Conservation (phyloP, 2,329 filamentous ascomycete species). For the Aspergillus floridensis region DNA sequence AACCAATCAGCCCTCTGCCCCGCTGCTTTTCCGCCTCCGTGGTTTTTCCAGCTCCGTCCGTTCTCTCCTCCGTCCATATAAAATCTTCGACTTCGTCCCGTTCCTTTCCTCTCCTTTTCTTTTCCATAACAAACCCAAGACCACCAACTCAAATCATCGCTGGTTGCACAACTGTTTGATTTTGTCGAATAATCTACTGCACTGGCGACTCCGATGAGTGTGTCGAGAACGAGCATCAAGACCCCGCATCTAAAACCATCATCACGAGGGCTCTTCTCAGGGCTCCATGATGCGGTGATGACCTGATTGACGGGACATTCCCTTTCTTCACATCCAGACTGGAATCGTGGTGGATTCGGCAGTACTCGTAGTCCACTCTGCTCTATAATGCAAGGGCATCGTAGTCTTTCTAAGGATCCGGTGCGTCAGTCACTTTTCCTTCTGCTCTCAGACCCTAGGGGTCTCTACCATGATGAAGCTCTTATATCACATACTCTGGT, state of each 20-base stretch:
- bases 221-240: conserved; percentile 62
- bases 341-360: background rate
- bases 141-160: conserved; percentile 74
- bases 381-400: background rate
- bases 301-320: conserved; percentile 46
- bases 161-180: conserved; percentile 48
- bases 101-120: conserved; percentile 31
- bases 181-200: conserved; percentile 48
- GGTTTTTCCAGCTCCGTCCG: conserved; percentile 31
- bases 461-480: conserved; percentile 36
- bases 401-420: background rate
- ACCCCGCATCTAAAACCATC: conserved; percentile 77
- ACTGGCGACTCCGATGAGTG: conserved; percentile 69
- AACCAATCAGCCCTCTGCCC: conserved; percentile 31
- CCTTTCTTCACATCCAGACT: conserved; percentile 3
- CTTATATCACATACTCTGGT: conserved; percentile 41
- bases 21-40: conserved; percentile 28
- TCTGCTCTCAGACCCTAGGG: too few relatives aligned
- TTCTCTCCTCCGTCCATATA: conserved; percentile 15
- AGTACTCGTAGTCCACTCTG: background rate
- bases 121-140: conserved; percentile 54
- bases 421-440: conserved; percentile 1
- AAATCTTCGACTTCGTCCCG: conserved; percentile 20
- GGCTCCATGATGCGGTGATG: conserved; percentile 48
- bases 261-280: conserved; percentile 57